Evolutionary conservation across 202 grass and related monocot genomes (phyloP), one percentile per base, ranked within the genome.

Genomic region (Setaria italica): DNA sequence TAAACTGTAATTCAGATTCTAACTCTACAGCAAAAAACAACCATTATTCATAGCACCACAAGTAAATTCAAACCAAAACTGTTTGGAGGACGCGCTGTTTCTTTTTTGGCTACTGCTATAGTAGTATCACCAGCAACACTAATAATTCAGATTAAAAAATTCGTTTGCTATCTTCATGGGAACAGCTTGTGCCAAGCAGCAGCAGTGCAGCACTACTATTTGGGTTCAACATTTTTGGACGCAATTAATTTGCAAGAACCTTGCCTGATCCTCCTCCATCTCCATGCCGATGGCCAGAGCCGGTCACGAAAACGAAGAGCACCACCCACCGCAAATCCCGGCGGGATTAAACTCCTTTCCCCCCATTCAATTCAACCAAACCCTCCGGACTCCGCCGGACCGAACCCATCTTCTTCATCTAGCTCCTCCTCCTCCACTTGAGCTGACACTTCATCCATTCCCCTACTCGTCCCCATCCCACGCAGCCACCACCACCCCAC

Each of bases 261-360:
- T 33, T 19, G 71, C 47, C 80, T 34, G 48, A 67, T 56, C 43
- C 53, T 16, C 34, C 45, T 11, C 47, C 41, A 48, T 51, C 45
- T 11, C 47, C 41, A 48, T 51, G 69, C 58, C 53, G 51, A 34
- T 15, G 47, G 54, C 19, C 16, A 54, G 20, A 16, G 54, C 30
- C 16, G 64, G 20, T 33, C 80, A 83, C 32, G 55, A 71, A 83
- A 86, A 77, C 14, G 72, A 67, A 77, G 32, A 67, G 75, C 74
- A 34, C 58, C 84, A 46, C 39, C 71, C 77, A 78, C 81, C 90
- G 90, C 87, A 70, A 82, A 85, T 87, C 77, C 71, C 84, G 70
- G 84, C 43, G 49, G 25, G 77, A 87, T 84, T 84, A 70, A 79
- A 57, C 63, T 39, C 29, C 11, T 20, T 13, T 66, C 32, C 1